A percentile compares a stretch with the other conserved stretches of the same genome.
phyloP scores from a whole-genome alignment of 352 stramenopile genomes.

The Phytopythium ostracodes region DNA sequence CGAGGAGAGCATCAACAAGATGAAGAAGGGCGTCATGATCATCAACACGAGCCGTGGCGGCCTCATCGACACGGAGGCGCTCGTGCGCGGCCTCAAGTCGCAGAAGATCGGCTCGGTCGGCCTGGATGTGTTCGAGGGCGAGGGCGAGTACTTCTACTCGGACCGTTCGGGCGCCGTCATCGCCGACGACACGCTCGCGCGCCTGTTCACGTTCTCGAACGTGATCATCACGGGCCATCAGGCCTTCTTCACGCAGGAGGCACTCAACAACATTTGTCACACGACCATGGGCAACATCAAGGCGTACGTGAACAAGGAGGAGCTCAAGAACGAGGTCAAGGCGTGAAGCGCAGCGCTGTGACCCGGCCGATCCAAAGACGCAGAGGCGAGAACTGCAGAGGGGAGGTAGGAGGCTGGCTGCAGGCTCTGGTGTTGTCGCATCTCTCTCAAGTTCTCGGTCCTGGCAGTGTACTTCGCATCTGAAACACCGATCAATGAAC shows the following conservation, averaged over 20 bases:
- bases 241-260: conserved; percentile 79
- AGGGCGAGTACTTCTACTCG: conserved; percentile 76
- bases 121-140: conserved; percentile 88
- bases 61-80: conserved; percentile 78
- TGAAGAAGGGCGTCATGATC: conserved; percentile 87
- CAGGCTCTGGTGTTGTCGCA: no score
- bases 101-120: conserved; percentile 74
- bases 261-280: conserved; percentile 62
- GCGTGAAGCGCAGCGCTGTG: conserved; percentile 22
- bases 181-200: conserved; percentile 59
- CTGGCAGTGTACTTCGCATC: no score
- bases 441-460: no score
- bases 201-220: conserved; percentile 81
- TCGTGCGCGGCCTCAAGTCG: conserved; percentile 76
- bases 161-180: conserved; percentile 68
- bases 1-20: conserved; percentile 68
- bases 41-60: conserved; percentile 90
- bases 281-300: conserved; percentile 77
- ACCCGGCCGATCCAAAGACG: no score
- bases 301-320: conserved; percentile 34
- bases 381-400: no score
- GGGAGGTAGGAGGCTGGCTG: no score
- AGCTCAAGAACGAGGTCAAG: conserved; percentile 59
- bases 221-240: conserved; percentile 81
- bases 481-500: no score